phyloP scores from a whole-genome alignment of 2,329 filamentous ascomycete genomes.

The Tolypocladium tundrense region DNA sequence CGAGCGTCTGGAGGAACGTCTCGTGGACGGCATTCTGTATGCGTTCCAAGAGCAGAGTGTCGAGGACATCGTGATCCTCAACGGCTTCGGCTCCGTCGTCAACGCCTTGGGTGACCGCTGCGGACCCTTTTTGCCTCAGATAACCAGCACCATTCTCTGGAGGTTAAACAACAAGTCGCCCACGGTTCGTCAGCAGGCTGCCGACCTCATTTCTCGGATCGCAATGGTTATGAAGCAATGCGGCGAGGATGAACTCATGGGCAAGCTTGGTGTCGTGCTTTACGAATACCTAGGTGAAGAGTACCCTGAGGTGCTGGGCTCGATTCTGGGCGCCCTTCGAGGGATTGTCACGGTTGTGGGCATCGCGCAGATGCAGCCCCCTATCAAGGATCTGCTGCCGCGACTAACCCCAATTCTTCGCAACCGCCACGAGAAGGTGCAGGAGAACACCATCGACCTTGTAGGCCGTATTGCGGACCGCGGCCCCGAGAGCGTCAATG shows the following conservation, averaged over 20 bases:
- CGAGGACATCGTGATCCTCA: slow-evolving; percentile 91
- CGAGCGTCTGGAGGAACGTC: slow-evolving; percentile 80
- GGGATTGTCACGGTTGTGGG: slow-evolving; percentile 97
- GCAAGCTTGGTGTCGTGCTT: slow-evolving; percentile 84
- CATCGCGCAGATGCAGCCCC: slow-evolving; percentile 96
- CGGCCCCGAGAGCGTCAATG: slow-evolving; percentile 91
- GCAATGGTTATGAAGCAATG: slow-evolving; percentile 99
- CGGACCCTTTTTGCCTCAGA: slow-evolving; percentile 94
- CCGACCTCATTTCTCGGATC: slow-evolving; percentile 91
- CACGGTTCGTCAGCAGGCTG: slow-evolving; percentile 92
- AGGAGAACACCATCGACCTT: slow-evolving; percentile 97
- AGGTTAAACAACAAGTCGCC: slow-evolving; percentile 96
- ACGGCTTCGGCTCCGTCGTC: slow-evolving; percentile 95
- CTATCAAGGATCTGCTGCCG: slow-evolving; percentile 90
- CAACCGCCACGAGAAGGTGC: slow-evolving; percentile 97
- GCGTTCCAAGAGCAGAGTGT: slow-evolving; percentile 98
- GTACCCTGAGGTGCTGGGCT: slow-evolving; percentile 94
- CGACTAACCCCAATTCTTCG: slow-evolving; percentile 95
- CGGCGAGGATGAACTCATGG: slow-evolving; percentile 90
- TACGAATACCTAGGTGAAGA: slow-evolving; percentile 99
- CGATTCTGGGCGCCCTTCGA: slow-evolving; percentile 86
- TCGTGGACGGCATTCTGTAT: slow-evolving; percentile 90
- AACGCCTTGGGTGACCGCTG: slow-evolving; percentile 88
- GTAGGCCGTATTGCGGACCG: slow-evolving; percentile 97
- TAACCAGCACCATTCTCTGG: slow-evolving; percentile 94